These are phyloP conservation scores for Dissophora ornata DNA, from an alignment of 192 early-diverging fungal species.

Conservation along the genomic window DNA sequence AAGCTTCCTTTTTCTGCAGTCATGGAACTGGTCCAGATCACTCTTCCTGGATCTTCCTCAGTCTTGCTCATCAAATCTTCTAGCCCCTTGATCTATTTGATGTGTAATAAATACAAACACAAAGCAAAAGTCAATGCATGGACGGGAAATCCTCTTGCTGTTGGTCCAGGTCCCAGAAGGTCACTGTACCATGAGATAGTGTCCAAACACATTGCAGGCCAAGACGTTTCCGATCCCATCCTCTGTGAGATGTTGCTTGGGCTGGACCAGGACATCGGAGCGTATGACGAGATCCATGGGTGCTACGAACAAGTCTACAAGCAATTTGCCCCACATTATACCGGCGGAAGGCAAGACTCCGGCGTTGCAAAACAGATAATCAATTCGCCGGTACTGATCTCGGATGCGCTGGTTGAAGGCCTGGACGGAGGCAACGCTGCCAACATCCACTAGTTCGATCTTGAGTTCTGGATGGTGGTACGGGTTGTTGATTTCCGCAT, in stretches of 20 bases:
- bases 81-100: slow-evolving; percentile 59
- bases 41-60: slow-evolving; percentile 53
- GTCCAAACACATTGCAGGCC: slow-evolving; percentile 69
- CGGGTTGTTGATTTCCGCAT: no score
- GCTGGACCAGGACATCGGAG: slow-evolving; percentile 58
- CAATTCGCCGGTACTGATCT: slow-evolving; percentile 49
- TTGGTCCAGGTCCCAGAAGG: no score
- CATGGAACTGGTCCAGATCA: slow-evolving; percentile 68
- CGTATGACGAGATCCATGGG: slow-evolving; percentile 52
- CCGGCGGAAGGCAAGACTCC: slow-evolving; percentile 57
- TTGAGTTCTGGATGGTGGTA: slow-evolving; percentile 54
- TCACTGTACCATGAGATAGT: slow-evolving; percentile 63
- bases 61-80: slow-evolving; percentile 55
- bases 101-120: background rate
- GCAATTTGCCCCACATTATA: slow-evolving; percentile 53
- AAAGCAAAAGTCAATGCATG: no score
- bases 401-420: slow-evolving; percentile 52
- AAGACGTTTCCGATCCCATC: slow-evolving; percentile 66
- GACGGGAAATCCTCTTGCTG: no score
- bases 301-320: slow-evolving; percentile 36
- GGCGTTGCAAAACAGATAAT: slow-evolving; percentile 68
- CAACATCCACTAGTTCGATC: slow-evolving; percentile 60
- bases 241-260: slow-evolving; percentile 55
- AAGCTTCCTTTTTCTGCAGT: slow-evolving; percentile 51
- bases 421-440: slow-evolving; percentile 49